These are phyloP conservation scores for Domatiomyces catenatus DNA, from an alignment of 2,329 filamentous ascomycete genomes.

Conservation along the genomic window DNA sequence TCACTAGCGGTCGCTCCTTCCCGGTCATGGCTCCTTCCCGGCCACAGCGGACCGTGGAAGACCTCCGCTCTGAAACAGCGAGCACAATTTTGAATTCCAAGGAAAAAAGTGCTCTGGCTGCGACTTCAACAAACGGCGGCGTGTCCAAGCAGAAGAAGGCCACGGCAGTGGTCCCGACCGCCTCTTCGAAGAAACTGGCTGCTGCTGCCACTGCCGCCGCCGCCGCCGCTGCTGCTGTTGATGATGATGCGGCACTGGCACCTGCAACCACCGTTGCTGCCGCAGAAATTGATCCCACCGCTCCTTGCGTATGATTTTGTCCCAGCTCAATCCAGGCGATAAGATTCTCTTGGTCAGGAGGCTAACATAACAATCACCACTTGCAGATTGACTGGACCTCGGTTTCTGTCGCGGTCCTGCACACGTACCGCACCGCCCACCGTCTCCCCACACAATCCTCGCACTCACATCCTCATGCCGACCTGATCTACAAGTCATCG, in stretches of 20 bases:
- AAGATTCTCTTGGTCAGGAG: neutral
- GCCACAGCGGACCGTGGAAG: constrained; percentile 28
- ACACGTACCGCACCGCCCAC: constrained; percentile 34
- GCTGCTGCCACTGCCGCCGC: constrained; percentile 15
- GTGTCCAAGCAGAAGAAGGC: constrained; percentile 15
- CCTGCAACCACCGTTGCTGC: neutral
- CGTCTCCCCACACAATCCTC: constrained; percentile 30
- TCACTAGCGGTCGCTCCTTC: neutral
- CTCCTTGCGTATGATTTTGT: constrained; percentile 25
- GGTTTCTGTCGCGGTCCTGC: constrained; percentile 20
- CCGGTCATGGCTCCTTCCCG: constrained; percentile 31
- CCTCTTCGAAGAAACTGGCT: constrained; percentile 10
- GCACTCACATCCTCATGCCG: constrained; percentile 31
- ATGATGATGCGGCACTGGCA: neutral
- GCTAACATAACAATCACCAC: neutral
- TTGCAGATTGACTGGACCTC: constrained; percentile 11
- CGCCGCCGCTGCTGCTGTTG: constrained; percentile 19
- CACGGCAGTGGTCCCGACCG: constrained; percentile 9
- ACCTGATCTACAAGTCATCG: constrained; percentile 29
- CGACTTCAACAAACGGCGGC: constrained; percentile 4
- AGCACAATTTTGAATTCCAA: constrained; percentile 26
- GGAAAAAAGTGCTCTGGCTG: constrained; percentile 7
- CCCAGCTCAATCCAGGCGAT: too few species aligned
- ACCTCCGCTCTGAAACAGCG: constrained; percentile 34
- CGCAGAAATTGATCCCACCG: constrained; percentile 12